A percentile compares a stretch with the other conserved stretches of the same genome.
These are phyloP conservation scores for Arachnopeziza araneosa DNA, from an alignment of 2,329 filamentous ascomycete species.

Conservation along the genomic window DNA sequence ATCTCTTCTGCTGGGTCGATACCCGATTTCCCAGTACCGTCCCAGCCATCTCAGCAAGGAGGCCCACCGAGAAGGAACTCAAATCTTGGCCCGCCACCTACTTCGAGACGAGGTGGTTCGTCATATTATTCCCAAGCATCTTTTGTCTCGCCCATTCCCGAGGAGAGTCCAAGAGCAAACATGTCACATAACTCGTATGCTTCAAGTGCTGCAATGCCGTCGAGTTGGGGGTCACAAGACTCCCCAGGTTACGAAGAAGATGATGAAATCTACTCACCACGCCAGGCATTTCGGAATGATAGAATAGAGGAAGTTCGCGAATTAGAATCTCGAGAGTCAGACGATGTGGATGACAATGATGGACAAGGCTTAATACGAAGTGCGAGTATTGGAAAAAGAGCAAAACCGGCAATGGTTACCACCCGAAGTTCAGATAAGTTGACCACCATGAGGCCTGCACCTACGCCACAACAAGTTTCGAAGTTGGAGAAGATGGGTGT, in stretches of 20 bases:
- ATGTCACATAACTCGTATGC: slow-evolving; percentile 60
- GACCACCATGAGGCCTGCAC: slow-evolving; percentile 17
- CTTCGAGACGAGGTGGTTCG: slow-evolving; percentile 53
- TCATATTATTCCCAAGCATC: slow-evolving; percentile 62
- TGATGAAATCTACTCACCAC: slow-evolving; percentile 10
- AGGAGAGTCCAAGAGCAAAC: slow-evolving; percentile 53
- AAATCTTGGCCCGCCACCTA: slow-evolving; percentile 55
- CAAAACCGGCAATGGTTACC: slow-evolving; percentile 50
- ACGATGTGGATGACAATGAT: slow-evolving; percentile 31
- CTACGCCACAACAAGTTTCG: slow-evolving; percentile 32
- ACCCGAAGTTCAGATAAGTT: slow-evolving; percentile 32
- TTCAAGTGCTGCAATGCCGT: slow-evolving; percentile 68
- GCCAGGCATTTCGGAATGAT: slow-evolving; percentile 7
- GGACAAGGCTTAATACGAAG: slow-evolving; percentile 54
- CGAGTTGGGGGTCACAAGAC: slow-evolving; percentile 52
- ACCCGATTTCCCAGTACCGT: slow-evolving; percentile 40
- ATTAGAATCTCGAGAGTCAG: slow-evolving; percentile 26
- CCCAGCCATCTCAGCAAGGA: slow-evolving; percentile 7
- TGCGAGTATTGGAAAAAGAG: slow-evolving; percentile 56
- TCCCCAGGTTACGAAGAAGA: slow-evolving; percentile 33
- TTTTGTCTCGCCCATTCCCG: slow-evolving; percentile 69
- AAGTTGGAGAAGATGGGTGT: slow-evolving; percentile 33
- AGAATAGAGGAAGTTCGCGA: slow-evolving; percentile 19
- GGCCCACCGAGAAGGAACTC: slow-evolving; percentile 40
- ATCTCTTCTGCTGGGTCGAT: slow-evolving; percentile 51